Evolutionary conservation across 768 basidiomycete species (phyloP).

Genomic region (Macrolepiota albuminosa): DNA sequence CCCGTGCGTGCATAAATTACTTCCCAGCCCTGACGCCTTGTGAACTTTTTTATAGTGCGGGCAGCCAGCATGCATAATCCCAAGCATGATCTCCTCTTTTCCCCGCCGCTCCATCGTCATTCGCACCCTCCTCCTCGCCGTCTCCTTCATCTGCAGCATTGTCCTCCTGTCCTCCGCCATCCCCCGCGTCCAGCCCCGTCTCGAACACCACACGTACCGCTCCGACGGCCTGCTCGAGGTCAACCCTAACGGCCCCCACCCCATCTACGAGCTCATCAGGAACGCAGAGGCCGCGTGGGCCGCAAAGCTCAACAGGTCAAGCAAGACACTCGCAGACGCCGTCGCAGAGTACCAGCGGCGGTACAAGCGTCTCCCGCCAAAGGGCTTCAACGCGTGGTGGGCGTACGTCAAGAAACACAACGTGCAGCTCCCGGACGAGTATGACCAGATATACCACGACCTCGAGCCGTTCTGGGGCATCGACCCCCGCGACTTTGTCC

Average conservation of each 20-base stretch:
- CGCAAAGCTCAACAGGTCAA: constrained; percentile 56
- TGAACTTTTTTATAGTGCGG: too few species aligned
- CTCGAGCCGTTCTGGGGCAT: constrained; percentile 79
- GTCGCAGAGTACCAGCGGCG: constrained; percentile 72
- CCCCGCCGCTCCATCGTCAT: too few species aligned
- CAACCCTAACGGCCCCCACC: constrained; percentile 48
- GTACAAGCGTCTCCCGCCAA: constrained; percentile 72
- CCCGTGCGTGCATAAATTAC: too few species aligned
- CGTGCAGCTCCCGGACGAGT: constrained; percentile 80
- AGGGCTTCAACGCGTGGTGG: constrained; percentile 83
- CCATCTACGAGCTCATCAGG: constrained; percentile 71
- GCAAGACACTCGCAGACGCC: constrained; percentile 70
- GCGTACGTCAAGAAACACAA: constrained; percentile 52
- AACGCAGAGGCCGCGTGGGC: constrained; percentile 68
- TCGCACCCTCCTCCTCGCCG: too few species aligned
- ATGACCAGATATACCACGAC: constrained; percentile 67
- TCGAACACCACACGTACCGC: constrained; percentile 30
- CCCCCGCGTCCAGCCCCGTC: background rate
- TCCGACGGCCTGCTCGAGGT: constrained; percentile 37
- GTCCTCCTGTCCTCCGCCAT: too few species aligned
- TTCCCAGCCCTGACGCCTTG: too few species aligned
- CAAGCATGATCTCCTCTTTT: too few species aligned
- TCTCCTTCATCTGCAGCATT: too few species aligned
- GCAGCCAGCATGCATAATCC: too few species aligned
- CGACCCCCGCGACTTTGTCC: constrained; percentile 30